Conservation (phyloP, 176 grass and related monocot species). For the Ampelocalamus luodianensis region DNA sequence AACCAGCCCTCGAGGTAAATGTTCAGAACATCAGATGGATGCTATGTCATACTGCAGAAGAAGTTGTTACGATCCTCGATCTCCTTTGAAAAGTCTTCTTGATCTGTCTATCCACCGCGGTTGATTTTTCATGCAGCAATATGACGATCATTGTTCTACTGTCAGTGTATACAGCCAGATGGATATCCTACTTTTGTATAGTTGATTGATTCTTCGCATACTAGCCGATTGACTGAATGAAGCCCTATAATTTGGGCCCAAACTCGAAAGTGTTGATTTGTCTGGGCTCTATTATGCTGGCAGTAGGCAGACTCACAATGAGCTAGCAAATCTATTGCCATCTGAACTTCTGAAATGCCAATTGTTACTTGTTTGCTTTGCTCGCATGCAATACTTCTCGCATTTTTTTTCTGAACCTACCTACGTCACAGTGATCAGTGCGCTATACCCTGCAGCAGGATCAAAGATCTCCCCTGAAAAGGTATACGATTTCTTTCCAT, state of each 20-base stretch:
- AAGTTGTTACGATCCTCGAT: constrained; percentile 18
- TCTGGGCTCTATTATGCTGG: not conserved
- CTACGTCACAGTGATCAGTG: not conserved
- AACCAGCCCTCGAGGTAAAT: not conserved
- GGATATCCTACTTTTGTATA: not conserved
- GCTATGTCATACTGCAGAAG: not conserved
- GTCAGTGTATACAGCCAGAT: not conserved
- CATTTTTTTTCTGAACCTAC: too few species aligned
- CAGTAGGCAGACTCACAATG: not conserved
- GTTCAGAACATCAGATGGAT: not conserved
- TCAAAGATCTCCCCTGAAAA: constrained; percentile 31
- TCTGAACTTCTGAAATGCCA: constrained; percentile 1
- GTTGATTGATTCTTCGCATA: not conserved
- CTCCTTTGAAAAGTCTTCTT: constrained; percentile 34
- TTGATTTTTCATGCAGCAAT: not conserved
- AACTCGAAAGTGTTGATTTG: not conserved
- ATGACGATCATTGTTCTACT: not conserved
- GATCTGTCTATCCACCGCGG: not conserved
- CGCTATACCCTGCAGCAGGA: not conserved
- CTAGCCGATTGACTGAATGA: not conserved
- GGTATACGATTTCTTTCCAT: constrained; percentile 33
- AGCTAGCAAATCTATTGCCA: not conserved
- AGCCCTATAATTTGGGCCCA: not conserved
- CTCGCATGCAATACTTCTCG: not conserved
- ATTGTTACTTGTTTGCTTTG: not conserved